Evolutionary conservation across 768 basidiomycete species (phyloP).

Genomic region (Pisolithus sp.): DNA sequence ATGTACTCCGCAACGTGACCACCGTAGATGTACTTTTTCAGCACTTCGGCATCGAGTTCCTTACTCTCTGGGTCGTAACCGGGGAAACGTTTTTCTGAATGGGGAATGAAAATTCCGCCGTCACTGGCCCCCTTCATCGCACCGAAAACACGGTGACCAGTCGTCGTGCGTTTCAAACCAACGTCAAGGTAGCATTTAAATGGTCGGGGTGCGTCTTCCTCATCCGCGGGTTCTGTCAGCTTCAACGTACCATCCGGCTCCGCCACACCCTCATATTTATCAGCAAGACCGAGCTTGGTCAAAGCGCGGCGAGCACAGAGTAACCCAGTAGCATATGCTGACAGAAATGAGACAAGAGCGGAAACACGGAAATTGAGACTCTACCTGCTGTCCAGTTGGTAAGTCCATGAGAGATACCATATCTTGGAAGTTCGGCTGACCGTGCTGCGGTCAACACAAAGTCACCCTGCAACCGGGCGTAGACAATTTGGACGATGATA

Average conservation of each 20-base stretch:
- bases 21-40: slow-evolving; percentile 97
- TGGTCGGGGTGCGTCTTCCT: slow-evolving; percentile 92
- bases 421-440: slow-evolving; percentile 88
- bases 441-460: slow-evolving; percentile 84
- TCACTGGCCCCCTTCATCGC: slow-evolving; percentile 98
- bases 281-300: slow-evolving; percentile 90
- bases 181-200: slow-evolving; percentile 99
- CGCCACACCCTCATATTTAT: slow-evolving; percentile 92
- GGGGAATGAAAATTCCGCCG: slow-evolving; percentile 96
- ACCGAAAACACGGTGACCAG: slow-evolving; percentile 95
- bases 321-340: slow-evolving; percentile 96
- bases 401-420: slow-evolving; percentile 96
- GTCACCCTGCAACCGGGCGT: slow-evolving; percentile 96
- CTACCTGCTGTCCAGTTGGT: slow-evolving; percentile 97
- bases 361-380: slow-evolving; percentile 9
- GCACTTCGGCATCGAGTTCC: slow-evolving; percentile 85
- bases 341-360: background rate
- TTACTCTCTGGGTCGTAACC: slow-evolving; percentile 93
- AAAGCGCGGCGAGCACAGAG: slow-evolving; percentile 92
- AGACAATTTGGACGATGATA: slow-evolving; percentile 91
- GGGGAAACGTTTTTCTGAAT: slow-evolving; percentile 97
- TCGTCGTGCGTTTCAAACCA: slow-evolving; percentile 95
- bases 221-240: slow-evolving; percentile 81
- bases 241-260: slow-evolving; percentile 86
- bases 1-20: slow-evolving; percentile 99